Evolutionary conservation across 768 basidiomycete species (phyloP), one percentile per base, ranked within the genome.

Genomic region (Chalciporus piperatus): DNA sequence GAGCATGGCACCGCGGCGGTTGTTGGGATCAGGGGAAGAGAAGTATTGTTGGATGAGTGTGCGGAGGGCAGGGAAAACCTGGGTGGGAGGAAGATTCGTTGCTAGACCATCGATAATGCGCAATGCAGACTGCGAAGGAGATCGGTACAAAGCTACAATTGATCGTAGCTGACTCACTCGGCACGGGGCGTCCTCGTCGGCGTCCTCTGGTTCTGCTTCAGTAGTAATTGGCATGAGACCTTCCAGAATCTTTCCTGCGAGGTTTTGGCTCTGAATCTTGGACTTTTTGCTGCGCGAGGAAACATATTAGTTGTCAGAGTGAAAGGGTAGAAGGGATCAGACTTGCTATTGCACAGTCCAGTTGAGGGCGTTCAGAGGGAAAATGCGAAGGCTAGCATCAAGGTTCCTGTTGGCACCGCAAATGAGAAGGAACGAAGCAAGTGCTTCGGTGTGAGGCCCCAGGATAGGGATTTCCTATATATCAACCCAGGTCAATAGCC

Each of bases 271-370:
- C 71, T 97, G 93, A 33, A 99, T 81, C 72, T 94, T 97, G 45
- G 87, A 86, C 74, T 98, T 98, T 84, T 98, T 99, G 76, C 92
- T 95, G 61, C 58, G 50, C 37, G 13, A 52, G 47, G 27, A 27
- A 59, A 47, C 39, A 45, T 37, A 20, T 49, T 6, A 43, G 25
- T 9, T n/a, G 47, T 39, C n/a, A 17, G 17, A 23, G 17, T 3
- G 33, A 25, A 11, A 13, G 10, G 13, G n/a, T 6, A 10, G 32
- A 35, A 16, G 32, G 41, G 12, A 27, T 17, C 4, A 1, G 7
- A 73, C 87, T 61, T 62, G 86, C 93, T 98, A 98, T 77, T 95
- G 89, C 48, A 98, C 87, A 8, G 94, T 92, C 95, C 95, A 98
- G 64, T 92, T 89, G 9, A 99, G 82, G 7, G 91, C 89, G 63